These are phyloP conservation scores for Aspergillus texensis DNA, from an alignment of 2,329 filamentous ascomycete species.

Conservation along the genomic window DNA sequence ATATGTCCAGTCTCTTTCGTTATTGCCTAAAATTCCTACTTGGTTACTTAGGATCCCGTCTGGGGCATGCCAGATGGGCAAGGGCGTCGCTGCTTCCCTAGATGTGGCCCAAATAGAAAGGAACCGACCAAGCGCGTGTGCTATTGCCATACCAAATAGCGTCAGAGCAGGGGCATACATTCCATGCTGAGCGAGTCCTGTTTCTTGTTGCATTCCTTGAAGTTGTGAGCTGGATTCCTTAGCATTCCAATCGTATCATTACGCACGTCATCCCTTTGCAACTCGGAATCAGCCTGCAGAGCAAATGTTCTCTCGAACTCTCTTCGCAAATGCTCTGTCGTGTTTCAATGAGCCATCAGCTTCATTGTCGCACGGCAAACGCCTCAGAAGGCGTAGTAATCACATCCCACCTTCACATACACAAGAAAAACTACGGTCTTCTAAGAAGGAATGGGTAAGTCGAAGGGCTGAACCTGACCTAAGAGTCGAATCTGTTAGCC, in stretches of 20 bases:
- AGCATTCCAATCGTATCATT: conserved; percentile 25
- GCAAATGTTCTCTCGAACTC: conserved; percentile 1
- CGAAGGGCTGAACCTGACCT: conserved; percentile 19
- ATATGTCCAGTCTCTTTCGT: neutral
- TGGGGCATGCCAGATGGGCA: neutral
- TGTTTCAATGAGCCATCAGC: conserved; percentile 7
- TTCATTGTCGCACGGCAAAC: conserved; percentile 3
- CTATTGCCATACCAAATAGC: conserved; percentile 23
- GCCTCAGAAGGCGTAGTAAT: neutral
- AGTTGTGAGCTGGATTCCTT: conserved; percentile 17
- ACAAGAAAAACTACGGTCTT: neutral
- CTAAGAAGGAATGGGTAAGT: conserved; percentile 17
- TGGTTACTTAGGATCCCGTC: neutral
- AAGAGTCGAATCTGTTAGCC: conserved; percentile 17
- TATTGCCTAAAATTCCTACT: neutral
- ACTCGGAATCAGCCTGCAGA: conserved; percentile 2
- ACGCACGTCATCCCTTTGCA: conserved; percentile 15
- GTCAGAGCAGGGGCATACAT: conserved; percentile 17
- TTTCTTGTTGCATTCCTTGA: conserved; percentile 24
- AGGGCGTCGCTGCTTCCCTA: neutral
- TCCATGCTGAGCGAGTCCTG: conserved; percentile 12
- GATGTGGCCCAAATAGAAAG: neutral
- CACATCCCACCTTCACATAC: neutral
- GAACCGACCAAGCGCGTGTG: neutral
- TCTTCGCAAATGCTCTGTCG: conserved; percentile 5